Evolutionary conservation across 176 grass and related monocot species (phyloP), one percentile per base, ranked within the genome.

Genomic region (Chloris gayana): DNA sequence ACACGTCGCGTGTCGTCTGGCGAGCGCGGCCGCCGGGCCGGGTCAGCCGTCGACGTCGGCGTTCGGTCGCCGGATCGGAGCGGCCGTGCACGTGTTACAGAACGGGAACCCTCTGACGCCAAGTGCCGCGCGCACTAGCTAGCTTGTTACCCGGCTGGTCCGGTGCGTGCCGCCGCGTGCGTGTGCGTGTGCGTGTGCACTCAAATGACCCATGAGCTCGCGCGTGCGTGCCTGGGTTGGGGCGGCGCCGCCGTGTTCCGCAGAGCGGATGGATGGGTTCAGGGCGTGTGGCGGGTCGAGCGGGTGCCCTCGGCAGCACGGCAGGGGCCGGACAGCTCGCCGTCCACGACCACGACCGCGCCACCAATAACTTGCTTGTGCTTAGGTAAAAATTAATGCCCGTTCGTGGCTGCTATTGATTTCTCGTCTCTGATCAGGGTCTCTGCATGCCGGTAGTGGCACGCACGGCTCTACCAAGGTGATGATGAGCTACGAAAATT

Each of bases 251-350:
- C 86, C 81, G 81, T 80, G 75, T 79, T 38, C 37, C 37, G 50
- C 86, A 29, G 80, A 79, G 59, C 33, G 1, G 21, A 19, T 1
- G 1, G 1, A 22, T 65, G 59, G n/a, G 8, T 25, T 59, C 56
- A 59, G n/a, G 67, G n/a, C 42, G 35, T 49, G 35, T 49, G 19
- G 22, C 6, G 11, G 44, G 11, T 39, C 39, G 74, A 31, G 4
- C 42, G 62, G 30, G 32, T 88, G 71, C 81, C 81, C 81, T 84
- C 75, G 62, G 81, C 35, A 1, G 72, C 85, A 81, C 84, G 77
- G 84, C 84, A 21, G 18, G 5, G 74, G 11, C 9, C 38, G 46
- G 59, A 37, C 62, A 44, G 61, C 62, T 74, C 67, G 81, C 69
- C 86, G 61, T 74, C 75, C 58, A 79, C 69, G 81, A 24, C 80